Evolutionary conservation across 2,329 filamentous ascomycete species (phyloP).

Genomic region (Lojkania enalia): DNA sequence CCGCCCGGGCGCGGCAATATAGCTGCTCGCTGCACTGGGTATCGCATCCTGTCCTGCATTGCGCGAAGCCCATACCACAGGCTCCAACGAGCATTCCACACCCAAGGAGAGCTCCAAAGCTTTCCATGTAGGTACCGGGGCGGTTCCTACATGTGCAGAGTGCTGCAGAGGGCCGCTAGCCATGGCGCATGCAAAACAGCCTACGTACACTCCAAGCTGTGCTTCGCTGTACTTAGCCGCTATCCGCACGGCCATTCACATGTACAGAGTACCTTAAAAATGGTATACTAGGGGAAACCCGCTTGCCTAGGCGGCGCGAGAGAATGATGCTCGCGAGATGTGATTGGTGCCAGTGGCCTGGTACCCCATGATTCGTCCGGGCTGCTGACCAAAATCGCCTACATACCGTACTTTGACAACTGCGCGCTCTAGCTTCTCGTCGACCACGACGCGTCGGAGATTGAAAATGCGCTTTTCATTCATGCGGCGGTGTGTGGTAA

Average conservation of each 20-base stretch:
- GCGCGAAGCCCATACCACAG: slow-evolving; percentile 8
- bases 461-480: slow-evolving; percentile 1
- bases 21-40: slow-evolving; percentile 14
- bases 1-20: slow-evolving; percentile 9
- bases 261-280: slow-evolving; percentile 1
- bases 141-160: slow-evolving; percentile 17
- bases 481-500: slow-evolving; percentile 4
- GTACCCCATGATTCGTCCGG: slow-evolving; percentile 4
- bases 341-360: slow-evolving; percentile 14
- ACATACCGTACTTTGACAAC: too few species aligned
- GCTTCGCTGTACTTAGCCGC: not conserved
- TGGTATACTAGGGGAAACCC: too few species aligned
- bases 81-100: not conserved
- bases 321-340: not conserved
- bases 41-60: slow-evolving; percentile 17
- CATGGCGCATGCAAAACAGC: slow-evolving; percentile 1
- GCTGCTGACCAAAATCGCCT: not conserved
- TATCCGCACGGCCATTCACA: not conserved
- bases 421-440: too few species aligned
- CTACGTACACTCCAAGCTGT: too few species aligned
- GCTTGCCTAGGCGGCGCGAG: not conserved
- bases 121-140: slow-evolving; percentile 5
- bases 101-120: not conserved
- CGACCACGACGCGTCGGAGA: slow-evolving; percentile 4
- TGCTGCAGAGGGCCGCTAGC: slow-evolving; percentile 8